Evolutionary conservation across 306 rosid genomes (phyloP).

Genomic region (Phaseolus lunatus): DNA sequence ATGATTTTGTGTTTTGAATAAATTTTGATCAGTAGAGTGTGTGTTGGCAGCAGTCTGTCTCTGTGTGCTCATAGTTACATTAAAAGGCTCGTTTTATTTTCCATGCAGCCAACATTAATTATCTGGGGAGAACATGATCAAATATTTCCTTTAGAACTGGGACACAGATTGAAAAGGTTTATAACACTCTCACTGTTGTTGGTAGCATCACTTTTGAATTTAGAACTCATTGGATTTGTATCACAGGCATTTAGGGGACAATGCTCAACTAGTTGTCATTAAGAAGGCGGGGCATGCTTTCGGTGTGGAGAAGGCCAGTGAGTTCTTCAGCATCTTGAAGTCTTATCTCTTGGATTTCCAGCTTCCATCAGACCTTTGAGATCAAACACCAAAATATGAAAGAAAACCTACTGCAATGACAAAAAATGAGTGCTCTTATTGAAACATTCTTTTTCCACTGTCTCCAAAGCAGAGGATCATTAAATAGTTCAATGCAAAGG

Average conservation of each 20-base stretch:
- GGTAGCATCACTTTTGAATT: slow-evolving; percentile 13
- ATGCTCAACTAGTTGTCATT: slow-evolving; percentile 68
- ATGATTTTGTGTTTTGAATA: neutral
- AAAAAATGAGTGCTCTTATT: slow-evolving; percentile 6
- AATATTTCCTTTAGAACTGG: slow-evolving; percentile 76
- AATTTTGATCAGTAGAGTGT: neutral
- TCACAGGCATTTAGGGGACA: slow-evolving; percentile 75
- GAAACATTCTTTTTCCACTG: slow-evolving; percentile 29
- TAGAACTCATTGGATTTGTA: slow-evolving; percentile 18
- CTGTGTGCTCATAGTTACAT: neutral
- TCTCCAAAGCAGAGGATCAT: slow-evolving; percentile 14
- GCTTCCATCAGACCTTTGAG: slow-evolving; percentile 24
- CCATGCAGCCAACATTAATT: slow-evolving; percentile 72
- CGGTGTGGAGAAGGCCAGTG: slow-evolving; percentile 62
- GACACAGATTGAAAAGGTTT: slow-evolving; percentile 73
- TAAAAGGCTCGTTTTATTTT: neutral
- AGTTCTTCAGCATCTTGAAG: slow-evolving; percentile 62
- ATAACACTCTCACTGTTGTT: slow-evolving; percentile 29
- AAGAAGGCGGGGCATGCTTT: slow-evolving; percentile 82
- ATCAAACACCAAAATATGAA: neutral
- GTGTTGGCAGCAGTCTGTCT: no score
- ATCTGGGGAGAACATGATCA: slow-evolving; percentile 88
- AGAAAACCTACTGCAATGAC: neutral
- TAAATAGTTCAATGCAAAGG: slow-evolving; percentile 30
- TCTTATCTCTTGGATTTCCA: slow-evolving; percentile 57